Evolutionary conservation across 805 yeast species (phyloP).

Genomic region (Citeromyces matritensis): DNA sequence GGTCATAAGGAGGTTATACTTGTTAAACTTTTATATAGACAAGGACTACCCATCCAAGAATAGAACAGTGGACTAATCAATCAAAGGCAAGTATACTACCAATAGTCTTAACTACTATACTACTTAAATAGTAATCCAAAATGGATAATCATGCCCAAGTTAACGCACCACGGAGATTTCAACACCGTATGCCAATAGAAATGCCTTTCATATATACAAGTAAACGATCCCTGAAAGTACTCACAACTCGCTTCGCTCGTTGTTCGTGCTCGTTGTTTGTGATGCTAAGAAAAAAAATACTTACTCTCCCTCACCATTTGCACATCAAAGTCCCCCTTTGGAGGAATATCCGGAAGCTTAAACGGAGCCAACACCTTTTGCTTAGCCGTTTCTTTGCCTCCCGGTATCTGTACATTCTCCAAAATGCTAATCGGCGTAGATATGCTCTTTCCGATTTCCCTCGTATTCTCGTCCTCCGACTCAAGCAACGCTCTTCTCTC

Average conservation of each 20-base stretch:
- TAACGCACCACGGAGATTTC: too few species aligned
- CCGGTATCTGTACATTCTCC: slow-evolving; percentile 10
- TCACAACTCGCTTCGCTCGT: neutral
- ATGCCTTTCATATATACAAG: slow-evolving; percentile 2
- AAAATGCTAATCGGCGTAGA: slow-evolving; percentile 58
- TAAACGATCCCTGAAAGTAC: neutral
- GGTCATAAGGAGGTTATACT: too few species aligned
- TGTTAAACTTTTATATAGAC: too few species aligned
- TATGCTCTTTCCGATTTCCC: slow-evolving; percentile 34
- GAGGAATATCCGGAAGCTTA: slow-evolving; percentile 56
- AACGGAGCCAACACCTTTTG: slow-evolving; percentile 50
- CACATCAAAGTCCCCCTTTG: slow-evolving; percentile 77
- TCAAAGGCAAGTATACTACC: too few species aligned
- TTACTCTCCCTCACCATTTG: slow-evolving; percentile 51
- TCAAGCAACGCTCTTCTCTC: slow-evolving; percentile 38
- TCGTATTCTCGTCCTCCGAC: slow-evolving; percentile 33
- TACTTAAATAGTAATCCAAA: too few species aligned
- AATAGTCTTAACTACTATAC: too few species aligned
- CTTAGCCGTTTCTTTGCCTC: slow-evolving; percentile 5
- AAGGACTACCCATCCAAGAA: too few species aligned
- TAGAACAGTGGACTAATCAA: too few species aligned
- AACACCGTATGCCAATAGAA: too few species aligned
- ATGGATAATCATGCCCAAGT: too few species aligned
- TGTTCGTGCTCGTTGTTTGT: neutral
- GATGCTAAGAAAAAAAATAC: slow-evolving; percentile 51